phyloP scores from a whole-genome alignment of 164 flowering plant species.

The Vitis rupestris region DNA sequence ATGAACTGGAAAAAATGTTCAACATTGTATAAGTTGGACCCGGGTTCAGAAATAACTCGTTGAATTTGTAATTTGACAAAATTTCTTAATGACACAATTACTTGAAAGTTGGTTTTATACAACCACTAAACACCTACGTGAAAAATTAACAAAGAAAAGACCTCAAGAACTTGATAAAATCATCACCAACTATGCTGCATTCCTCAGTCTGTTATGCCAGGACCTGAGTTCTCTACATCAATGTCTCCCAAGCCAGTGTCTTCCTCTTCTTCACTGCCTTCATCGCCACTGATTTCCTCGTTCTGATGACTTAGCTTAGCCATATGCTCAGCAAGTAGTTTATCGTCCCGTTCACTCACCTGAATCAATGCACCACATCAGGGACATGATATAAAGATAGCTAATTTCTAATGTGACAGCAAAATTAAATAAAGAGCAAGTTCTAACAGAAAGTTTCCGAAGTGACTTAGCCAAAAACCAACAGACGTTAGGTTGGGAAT shows the following conservation, averaged over 20 bases:
- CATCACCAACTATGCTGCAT: not conserved
- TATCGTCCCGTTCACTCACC: slow-evolving; percentile 98
- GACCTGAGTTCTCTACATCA: slow-evolving; percentile 56
- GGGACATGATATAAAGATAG: not conserved
- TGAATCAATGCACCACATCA: slow-evolving; percentile 26
- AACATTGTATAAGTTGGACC: not conserved
- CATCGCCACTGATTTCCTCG: slow-evolving; percentile 82
- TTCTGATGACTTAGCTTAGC: slow-evolving; percentile 55
- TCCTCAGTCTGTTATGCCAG: slow-evolving; percentile 37
- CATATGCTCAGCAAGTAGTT: slow-evolving; percentile 75
- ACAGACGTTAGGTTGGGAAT: too few relatives aligned
- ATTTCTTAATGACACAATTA: not conserved
- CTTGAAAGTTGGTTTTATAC: slow-evolving; percentile 1
- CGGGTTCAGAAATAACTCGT: not conserved
- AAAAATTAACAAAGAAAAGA: not conserved
- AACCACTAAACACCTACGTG: not conserved
- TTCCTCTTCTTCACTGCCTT: slow-evolving; percentile 87
- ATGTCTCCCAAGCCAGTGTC: slow-evolving; percentile 90
- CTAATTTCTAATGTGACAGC: too few relatives aligned
- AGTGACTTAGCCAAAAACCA: too few relatives aligned
- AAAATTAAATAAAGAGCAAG: not conserved
- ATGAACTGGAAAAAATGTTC: not conserved
- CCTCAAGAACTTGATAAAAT: too few relatives aligned
- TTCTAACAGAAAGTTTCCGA: not conserved
- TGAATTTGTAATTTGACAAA: not conserved